Evolutionary conservation across 2,329 filamentous ascomycete genomes (phyloP).

Genomic region (Hypoxylon rubiginosum): DNA sequence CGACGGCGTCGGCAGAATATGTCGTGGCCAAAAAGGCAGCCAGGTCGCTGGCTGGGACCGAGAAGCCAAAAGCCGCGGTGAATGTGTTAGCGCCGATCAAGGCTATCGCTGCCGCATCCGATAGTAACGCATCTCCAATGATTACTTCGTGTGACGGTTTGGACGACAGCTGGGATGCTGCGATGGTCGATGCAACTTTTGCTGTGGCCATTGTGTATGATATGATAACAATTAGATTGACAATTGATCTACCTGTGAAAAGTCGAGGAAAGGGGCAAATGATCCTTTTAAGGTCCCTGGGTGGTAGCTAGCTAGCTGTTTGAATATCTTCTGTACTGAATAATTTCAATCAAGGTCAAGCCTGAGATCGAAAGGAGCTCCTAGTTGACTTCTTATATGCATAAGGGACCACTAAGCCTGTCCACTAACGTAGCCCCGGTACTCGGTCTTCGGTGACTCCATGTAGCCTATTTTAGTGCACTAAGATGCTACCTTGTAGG

Average conservation of each 20-base stretch:
- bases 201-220: constrained; percentile 25
- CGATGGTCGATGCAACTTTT: constrained; percentile 18
- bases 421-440: constrained; percentile 10
- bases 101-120: constrained; percentile 47
- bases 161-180: not conserved
- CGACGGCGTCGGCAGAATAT: constrained; percentile 42
- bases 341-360: not conserved
- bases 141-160: constrained; percentile 29
- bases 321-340: not conserved
- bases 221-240: not conserved
- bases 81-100: constrained; percentile 47
- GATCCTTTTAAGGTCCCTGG: not conserved
- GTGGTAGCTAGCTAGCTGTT: not conserved
- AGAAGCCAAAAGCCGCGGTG: constrained; percentile 47
- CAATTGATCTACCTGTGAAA: not conserved
- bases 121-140: constrained; percentile 39
- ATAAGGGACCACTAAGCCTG: not conserved
- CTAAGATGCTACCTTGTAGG: not conserved
- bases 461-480: constrained; percentile 2
- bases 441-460: constrained; percentile 20
- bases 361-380: not conserved
- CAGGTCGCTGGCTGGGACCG: constrained; percentile 44
- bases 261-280: not conserved
- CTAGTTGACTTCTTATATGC: not conserved
- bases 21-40: constrained; percentile 42